Percentiles rank a stretch among this genome's conserved stretches.
Conservation (phyloP, 805 yeast genomes). For the Blastobotrys robertii region DNA sequence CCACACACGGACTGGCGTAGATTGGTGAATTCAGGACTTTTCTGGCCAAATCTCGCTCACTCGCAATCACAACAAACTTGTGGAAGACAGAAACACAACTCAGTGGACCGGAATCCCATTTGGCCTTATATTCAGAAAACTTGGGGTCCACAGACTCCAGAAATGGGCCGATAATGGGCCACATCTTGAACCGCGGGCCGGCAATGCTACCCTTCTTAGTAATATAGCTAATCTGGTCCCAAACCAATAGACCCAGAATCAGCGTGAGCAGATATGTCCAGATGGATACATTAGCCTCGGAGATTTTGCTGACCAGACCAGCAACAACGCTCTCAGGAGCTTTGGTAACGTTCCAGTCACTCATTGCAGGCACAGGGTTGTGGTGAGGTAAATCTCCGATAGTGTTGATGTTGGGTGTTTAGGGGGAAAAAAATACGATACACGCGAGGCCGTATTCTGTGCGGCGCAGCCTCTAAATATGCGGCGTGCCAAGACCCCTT, state of each 20-base stretch:
- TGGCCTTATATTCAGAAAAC: constrained; percentile 83
- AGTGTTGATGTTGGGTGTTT: too few relatives aligned
- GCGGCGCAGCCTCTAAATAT: too few relatives aligned
- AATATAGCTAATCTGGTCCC: constrained; percentile 55
- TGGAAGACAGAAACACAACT: constrained; percentile 97
- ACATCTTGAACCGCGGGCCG: constrained; percentile 78
- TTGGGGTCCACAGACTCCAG: constrained; percentile 91
- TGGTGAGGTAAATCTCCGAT: too few relatives aligned
- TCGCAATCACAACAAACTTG: constrained; percentile 92
- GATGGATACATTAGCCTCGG: constrained; percentile 6
- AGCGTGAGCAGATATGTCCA: constrained; percentile 16
- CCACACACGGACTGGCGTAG: constrained; percentile 94
- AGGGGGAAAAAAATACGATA: too few relatives aligned
- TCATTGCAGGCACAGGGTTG: too few relatives aligned
- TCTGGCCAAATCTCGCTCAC: constrained; percentile 78
- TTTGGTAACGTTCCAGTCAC: too few relatives aligned
- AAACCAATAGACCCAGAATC: constrained; percentile 18
- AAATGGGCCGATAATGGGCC: constrained; percentile 97
- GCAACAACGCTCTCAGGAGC: too few relatives aligned
- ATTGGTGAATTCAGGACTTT: constrained; percentile 77
- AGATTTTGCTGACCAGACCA: too few relatives aligned
- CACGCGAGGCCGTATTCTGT: too few relatives aligned
- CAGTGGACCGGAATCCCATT: constrained; percentile 91
- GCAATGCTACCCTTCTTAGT: constrained; percentile 77
- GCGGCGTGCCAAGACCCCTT: too few relatives aligned